Conservation (phyloP, 768 basidiomycete species). For the Panaeolus papilionaceus region DNA sequence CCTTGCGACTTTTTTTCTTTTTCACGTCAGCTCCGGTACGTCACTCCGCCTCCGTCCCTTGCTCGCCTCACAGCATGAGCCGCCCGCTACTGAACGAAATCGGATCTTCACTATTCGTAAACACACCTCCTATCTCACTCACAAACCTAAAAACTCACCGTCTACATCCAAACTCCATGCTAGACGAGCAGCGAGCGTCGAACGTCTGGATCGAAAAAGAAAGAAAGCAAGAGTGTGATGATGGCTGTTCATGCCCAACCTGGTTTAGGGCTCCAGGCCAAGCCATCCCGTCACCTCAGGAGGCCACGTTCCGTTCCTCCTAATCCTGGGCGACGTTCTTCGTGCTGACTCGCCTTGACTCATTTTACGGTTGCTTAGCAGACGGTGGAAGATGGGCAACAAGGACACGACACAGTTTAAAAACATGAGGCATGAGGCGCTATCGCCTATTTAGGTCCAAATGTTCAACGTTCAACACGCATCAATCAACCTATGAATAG, state of each 20-base stretch:
- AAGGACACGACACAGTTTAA: neutral
- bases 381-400: neutral
- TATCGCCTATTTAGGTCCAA: neutral
- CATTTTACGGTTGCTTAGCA: neutral
- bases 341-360: neutral
- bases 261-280: neutral
- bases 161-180: neutral
- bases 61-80: neutral
- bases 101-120: neutral
- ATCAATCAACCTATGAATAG: neutral
- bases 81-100: neutral
- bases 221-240: neutral
- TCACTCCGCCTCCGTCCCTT: constrained; percentile 7
- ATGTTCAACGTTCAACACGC: neutral
- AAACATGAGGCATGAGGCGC: neutral
- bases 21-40: constrained; percentile 4
- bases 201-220: no score
- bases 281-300: neutral
- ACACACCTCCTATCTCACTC: neutral
- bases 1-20: constrained; percentile 3
- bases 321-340: neutral
- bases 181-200: neutral
- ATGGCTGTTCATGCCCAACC: neutral
- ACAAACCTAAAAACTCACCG: neutral
- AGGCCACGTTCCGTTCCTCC: constrained; percentile 1